Conservation (phyloP, 2,329 filamentous ascomycete species). For the Alternaria rosae region DNA sequence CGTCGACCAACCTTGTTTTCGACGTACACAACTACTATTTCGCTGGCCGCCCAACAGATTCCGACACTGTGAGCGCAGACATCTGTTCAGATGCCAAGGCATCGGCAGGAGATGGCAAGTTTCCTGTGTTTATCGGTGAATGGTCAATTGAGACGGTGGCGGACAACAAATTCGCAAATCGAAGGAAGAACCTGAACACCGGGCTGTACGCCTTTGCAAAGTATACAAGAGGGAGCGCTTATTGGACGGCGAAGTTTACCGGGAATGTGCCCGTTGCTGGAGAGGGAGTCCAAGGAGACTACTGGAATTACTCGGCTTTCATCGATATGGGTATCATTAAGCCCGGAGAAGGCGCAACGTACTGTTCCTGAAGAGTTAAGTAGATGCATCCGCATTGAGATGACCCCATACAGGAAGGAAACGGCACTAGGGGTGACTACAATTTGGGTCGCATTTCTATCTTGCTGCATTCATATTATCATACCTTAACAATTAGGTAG, state of each 20-base stretch:
- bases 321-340: neutral
- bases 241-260: neutral
- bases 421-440: too few relatives aligned
- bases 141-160: neutral
- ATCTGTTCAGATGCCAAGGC: neutral
- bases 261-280: neutral
- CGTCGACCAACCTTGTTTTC: conserved; percentile 29
- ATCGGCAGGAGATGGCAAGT: neutral
- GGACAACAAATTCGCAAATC: neutral
- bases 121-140: neutral
- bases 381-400: too few relatives aligned
- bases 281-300: neutral
- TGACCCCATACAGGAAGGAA: neutral
- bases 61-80: conserved; percentile 11
- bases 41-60: conserved; percentile 20
- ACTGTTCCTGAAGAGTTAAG: neutral
- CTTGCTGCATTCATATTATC: too few relatives aligned
- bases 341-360: neutral
- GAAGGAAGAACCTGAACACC: neutral
- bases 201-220: neutral
- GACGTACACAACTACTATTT: conserved; percentile 39
- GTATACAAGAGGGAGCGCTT: neutral
- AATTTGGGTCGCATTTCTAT: too few relatives aligned
- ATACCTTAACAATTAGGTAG: too few relatives aligned
- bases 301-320: neutral